A percentile compares a stretch with the other conserved stretches of the same genome.
Evolutionary conservation across 176 grass and related monocot genomes (phyloP).

Genomic region (Oryza australiensis): DNA sequence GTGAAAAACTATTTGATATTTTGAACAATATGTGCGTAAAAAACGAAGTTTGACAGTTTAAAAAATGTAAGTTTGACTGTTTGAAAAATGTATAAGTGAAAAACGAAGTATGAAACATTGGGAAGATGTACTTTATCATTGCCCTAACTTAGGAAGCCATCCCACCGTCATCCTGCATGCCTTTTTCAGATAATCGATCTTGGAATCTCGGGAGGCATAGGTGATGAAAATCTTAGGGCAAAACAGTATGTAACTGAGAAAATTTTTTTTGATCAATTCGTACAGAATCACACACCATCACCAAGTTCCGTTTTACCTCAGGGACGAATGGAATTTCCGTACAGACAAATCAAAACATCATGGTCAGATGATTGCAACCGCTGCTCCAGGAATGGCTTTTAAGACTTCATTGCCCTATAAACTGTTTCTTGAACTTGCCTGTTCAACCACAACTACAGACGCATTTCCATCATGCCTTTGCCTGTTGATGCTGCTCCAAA

Average conservation of each 20-base stretch:
- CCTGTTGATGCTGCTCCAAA: neutral
- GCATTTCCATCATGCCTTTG: slow-evolving; percentile 3
- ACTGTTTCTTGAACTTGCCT: neutral
- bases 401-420: neutral
- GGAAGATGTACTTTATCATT: too few relatives aligned
- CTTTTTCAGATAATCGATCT: neutral
- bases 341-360: neutral
- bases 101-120: too few relatives aligned
- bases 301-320: neutral
- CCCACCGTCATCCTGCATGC: neutral
- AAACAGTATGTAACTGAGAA: neutral
- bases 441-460: neutral
- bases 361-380: neutral
- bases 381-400: neutral
- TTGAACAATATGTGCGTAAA: too few relatives aligned
- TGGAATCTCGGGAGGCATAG: neutral
- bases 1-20: too few relatives aligned
- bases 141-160: too few relatives aligned
- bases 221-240: too few relatives aligned
- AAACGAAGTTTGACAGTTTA: too few relatives aligned
- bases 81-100: too few relatives aligned
- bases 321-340: neutral
- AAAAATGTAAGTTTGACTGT: too few relatives aligned
- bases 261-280: neutral
- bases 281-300: neutral